Percentiles rank a stretch among this genome's conserved stretches.
Conservation (phyloP, 306 rosid species). For the cucumber (Cucumis sativus) region Cucumber_9930_V3 NC_026657.2:8463501-8464000, state of each 20-base stretch:
- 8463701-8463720: slow-evolving; percentile 26
- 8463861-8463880: slow-evolving; percentile 31
- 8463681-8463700: slow-evolving; percentile 30
- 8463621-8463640: slow-evolving; percentile 25
- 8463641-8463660: slow-evolving; percentile 15
- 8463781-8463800: not conserved
- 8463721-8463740: slow-evolving; percentile 19
- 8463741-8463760: slow-evolving; percentile 6
- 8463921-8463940: slow-evolving; percentile 27
- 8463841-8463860: slow-evolving; percentile 27
- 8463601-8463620: slow-evolving; percentile 51
- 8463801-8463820: slow-evolving; percentile 16
- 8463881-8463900: slow-evolving; percentile 33
- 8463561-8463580: slow-evolving; percentile 17
- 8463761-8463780: slow-evolving; percentile 9
- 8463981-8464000: slow-evolving; percentile 23
- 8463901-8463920: slow-evolving; percentile 44
- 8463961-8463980: slow-evolving; percentile 36
- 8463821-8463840: slow-evolving; percentile 18
- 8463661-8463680: slow-evolving; percentile 31
- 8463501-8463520: not conserved
- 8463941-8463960: slow-evolving; percentile 35
- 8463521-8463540: slow-evolving; percentile 23
- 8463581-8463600: slow-evolving; percentile 40
- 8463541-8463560: slow-evolving; percentile 25